These are phyloP conservation scores for Aspergillus sp. DNA, from an alignment of 2,329 filamentous ascomycete species.

Conservation along the genomic window DNA sequence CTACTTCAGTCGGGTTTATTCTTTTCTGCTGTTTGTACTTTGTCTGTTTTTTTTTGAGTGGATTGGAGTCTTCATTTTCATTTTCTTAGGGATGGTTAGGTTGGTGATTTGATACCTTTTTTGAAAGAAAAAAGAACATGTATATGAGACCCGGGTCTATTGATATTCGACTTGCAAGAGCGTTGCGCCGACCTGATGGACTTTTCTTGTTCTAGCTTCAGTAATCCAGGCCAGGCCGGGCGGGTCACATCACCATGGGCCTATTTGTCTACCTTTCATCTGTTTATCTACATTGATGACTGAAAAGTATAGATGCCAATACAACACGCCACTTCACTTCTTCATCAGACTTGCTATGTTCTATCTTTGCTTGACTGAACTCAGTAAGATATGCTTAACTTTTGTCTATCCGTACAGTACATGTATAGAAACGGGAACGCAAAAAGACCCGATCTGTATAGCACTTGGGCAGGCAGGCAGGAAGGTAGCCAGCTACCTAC, in stretches of 20 bases:
- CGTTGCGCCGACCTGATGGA: background rate
- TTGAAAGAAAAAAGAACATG: background rate
- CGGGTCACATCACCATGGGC: background rate
- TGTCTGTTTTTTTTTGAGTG: background rate
- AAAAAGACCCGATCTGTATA: background rate
- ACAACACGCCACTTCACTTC: background rate
- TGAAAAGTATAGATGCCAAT: constrained; percentile 9
- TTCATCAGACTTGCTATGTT: background rate
- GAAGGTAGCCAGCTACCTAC: background rate
- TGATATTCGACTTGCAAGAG: background rate
- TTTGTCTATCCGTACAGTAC: background rate
- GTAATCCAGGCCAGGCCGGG: too few relatives aligned
- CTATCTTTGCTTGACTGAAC: too few relatives aligned
- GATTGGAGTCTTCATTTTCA: background rate
- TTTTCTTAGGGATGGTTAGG: background rate
- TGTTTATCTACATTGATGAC: background rate
- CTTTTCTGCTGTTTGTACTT: background rate
- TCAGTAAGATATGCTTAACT: background rate
- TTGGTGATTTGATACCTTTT: background rate
- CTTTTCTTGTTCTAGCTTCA: background rate
- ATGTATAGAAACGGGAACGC: background rate
- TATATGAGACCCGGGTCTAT: background rate
- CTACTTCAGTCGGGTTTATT: background rate
- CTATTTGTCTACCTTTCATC: background rate
- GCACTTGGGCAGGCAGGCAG: background rate